Conservation (phyloP, 768 basidiomycete genomes). For the Cyathus striatus region DNA sequence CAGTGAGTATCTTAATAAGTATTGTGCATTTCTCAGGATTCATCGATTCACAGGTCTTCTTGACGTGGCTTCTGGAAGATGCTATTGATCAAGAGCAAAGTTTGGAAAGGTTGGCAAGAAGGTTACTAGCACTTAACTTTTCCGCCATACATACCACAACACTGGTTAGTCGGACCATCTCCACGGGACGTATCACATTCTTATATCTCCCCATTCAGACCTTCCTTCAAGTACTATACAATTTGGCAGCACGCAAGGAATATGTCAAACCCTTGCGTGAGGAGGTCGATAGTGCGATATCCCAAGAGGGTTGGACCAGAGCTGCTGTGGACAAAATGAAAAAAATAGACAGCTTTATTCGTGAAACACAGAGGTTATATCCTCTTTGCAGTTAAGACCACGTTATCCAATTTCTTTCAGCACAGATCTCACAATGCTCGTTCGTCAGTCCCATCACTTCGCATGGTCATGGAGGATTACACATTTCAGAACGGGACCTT, state of each 20-base stretch:
- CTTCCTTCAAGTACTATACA: slow-evolving; percentile 30
- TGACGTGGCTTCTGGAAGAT: slow-evolving; percentile 33
- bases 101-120: slow-evolving; percentile 15
- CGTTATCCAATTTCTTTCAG: not conserved
- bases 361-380: slow-evolving; percentile 34
- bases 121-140: slow-evolving; percentile 31
- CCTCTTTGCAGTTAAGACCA: slow-evolving; percentile 20
- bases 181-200: not conserved
- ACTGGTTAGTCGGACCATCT: slow-evolving; percentile 22
- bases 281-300: slow-evolving; percentile 27
- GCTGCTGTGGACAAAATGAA: slow-evolving; percentile 29
- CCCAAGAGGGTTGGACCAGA: slow-evolving; percentile 27
- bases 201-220: slow-evolving; percentile 14
- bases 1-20: not conserved
- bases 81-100: slow-evolving; percentile 17
- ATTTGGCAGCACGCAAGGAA: slow-evolving; percentile 25
- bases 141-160: slow-evolving; percentile 30
- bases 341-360: slow-evolving; percentile 48
- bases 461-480: slow-evolving; percentile 19
- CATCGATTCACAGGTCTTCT: slow-evolving; percentile 7
- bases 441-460: not conserved
- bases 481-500: slow-evolving; percentile 27
- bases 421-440: not conserved
- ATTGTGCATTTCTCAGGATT: not conserved
- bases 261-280: slow-evolving; percentile 32